Percentiles rank a stretch among this genome's conserved stretches.
These are phyloP conservation scores for Fragaria nilgerrensis DNA, from an alignment of 306 rosid genomes.

Conservation along the genomic window DNA sequence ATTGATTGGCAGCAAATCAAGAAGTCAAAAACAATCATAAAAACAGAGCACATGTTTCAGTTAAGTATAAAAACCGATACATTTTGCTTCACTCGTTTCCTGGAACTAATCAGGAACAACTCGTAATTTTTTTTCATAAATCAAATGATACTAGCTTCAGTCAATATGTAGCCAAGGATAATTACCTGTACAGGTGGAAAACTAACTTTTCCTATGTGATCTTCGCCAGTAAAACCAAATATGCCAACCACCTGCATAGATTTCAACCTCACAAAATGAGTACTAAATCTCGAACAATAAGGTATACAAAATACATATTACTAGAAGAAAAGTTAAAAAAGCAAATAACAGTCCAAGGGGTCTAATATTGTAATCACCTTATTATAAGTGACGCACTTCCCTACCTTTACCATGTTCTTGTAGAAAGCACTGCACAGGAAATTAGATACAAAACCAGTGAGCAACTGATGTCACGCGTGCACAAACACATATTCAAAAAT, in stretches of 20 bases:
- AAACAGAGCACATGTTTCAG: background rate
- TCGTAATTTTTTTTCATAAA: background rate
- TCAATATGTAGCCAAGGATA: background rate
- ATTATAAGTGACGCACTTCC: slow-evolving; percentile 84
- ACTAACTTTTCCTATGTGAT: slow-evolving; percentile 92
- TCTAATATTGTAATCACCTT: slow-evolving; percentile 23
- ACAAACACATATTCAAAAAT: background rate
- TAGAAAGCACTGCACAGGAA: slow-evolving; percentile 69
- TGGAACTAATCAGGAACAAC: background rate
- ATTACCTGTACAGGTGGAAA: slow-evolving; percentile 95
- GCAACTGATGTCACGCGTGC: background rate
- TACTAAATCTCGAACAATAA: slow-evolving; percentile 1
- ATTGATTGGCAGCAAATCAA: background rate
- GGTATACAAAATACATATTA: background rate
- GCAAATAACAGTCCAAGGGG: background rate
- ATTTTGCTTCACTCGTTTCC: background rate
- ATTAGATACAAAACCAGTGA: background rate
- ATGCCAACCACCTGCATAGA: slow-evolving; percentile 73
- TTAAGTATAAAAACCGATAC: background rate
- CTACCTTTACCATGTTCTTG: slow-evolving; percentile 72
- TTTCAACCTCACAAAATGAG: slow-evolving; percentile 4
- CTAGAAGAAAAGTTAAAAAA: background rate
- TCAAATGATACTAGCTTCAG: background rate
- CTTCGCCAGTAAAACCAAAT: slow-evolving; percentile 88
- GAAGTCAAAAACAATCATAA: background rate